Evolutionary conservation across 768 basidiomycete genomes (phyloP), one percentile per base, ranked within the genome.

Genomic region (Sarcodon sp.): DNA sequence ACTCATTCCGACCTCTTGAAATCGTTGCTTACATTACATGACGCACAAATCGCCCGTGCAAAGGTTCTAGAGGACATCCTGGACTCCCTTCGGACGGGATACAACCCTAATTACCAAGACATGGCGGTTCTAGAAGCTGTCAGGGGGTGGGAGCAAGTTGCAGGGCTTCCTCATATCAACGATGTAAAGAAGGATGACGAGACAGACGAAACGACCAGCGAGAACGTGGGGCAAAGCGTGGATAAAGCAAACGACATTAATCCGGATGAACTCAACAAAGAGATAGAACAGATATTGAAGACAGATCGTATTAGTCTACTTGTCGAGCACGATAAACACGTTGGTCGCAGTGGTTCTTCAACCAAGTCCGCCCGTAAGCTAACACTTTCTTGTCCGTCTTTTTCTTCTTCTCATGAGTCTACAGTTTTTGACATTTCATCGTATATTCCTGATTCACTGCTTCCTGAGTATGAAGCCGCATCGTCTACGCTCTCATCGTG

Each of bases 21-120:
- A 51, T 81, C 87, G 12, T 76, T 99, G 1, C 75, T 80, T 50
- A 71, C 71, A 35, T 81, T 87, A 57, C 71, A 89, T 60, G 68
- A 80, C 49, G 77, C 79, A 51, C 80, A 87, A 50, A 62, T 87
- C 27, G 77, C 84, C 50, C 82, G 83, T 46, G 80, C 93, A 58
- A 76, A 76, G 51, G 71, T 79, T 43, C 76, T 99, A 2, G 84
- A 83, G 18, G 76, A 81, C n/a, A 87, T 99, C 45, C 74, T 99
- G 6, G 75, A 80, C 50, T 69, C 80, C 31, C 76, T 99, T 9
- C 76, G 88, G 16, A 75, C 77, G 8, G 82, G 84, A 4, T 97
- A 96, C 67, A 99, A 99, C 62, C 94, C 94, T 12, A 99, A 99
- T 63, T 97, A 97, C 65, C 93, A 97, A 61, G 94, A 99, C 60